These are phyloP conservation scores for Fusarium incarnatum DNA, from an alignment of 2,329 filamentous ascomycete species.

Conservation along the genomic window DNA sequence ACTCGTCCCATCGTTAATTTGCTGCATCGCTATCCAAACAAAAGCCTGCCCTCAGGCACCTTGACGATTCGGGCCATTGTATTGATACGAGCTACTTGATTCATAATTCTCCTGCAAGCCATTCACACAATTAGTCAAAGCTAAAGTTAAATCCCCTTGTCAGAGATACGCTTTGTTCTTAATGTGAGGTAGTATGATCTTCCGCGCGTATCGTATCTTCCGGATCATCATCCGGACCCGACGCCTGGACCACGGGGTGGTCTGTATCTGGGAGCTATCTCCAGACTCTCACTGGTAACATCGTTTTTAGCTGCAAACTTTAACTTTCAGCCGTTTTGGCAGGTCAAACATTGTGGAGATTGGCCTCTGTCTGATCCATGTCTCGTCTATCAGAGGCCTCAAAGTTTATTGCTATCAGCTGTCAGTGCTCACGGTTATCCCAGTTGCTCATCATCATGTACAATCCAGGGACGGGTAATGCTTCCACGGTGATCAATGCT, in stretches of 20 bases:
- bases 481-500: not conserved
- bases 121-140: not conserved
- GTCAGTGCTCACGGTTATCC: not conserved
- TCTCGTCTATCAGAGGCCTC: not conserved
- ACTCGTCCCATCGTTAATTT: not conserved
- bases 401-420: not conserved
- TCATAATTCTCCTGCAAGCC: not conserved
- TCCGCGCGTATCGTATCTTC: not conserved
- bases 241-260: not conserved
- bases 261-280: not conserved
- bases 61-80: not conserved
- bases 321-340: not conserved
- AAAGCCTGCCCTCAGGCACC: not conserved
- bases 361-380: not conserved
- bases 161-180: not conserved
- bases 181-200: not conserved
- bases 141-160: not conserved
- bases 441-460: not conserved
- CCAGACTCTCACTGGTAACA: not conserved
- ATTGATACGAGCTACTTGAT: not conserved
- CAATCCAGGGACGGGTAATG: not conserved
- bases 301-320: not conserved
- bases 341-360: constrained; percentile 4
- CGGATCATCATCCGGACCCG: not conserved
- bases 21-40: no score